Evolutionary conservation across 2,329 filamentous ascomycete species (phyloP).

Genomic region (Pseudocercospora eumusae): DNA sequence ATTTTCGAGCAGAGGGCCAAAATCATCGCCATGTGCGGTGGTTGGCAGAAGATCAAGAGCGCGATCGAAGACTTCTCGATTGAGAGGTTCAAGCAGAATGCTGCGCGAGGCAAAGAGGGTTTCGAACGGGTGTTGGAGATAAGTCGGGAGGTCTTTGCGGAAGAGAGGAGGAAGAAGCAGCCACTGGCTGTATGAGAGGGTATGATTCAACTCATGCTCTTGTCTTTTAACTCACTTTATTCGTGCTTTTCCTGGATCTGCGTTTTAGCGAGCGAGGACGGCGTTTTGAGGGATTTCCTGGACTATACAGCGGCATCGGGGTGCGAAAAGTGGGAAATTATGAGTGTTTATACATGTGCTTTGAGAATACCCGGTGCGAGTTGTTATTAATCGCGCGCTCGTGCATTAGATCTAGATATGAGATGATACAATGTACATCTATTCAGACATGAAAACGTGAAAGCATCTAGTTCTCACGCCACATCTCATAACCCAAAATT

Average conservation of each 20-base stretch:
- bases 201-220: neutral
- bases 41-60: constrained; percentile 96
- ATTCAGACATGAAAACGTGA: neutral
- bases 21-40: constrained; percentile 91
- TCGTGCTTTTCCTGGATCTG: neutral
- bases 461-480: neutral
- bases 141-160: constrained; percentile 85
- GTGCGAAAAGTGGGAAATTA: neutral
- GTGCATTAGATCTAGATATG: constrained; percentile 9
- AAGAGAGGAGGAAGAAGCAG: constrained; percentile 69
- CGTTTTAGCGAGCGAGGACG: constrained; percentile 7
- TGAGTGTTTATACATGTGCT: constrained; percentile 5
- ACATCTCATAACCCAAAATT: too few relatives aligned
- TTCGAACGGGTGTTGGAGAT: constrained; percentile 95
- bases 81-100: constrained; percentile 87
- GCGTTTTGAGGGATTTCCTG: neutral
- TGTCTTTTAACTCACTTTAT: neutral
- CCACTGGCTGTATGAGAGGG: constrained; percentile 16
- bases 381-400: neutral
- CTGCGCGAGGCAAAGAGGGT: constrained; percentile 83
- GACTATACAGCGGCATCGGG: constrained; percentile 1
- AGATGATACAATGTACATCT: constrained; percentile 1
- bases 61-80: constrained; percentile 92
- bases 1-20: constrained; percentile 86
- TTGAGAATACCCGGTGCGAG: constrained; percentile 11